Evolutionary conservation across 2,329 filamentous ascomycete species (phyloP), one percentile per base, ranked within the genome.

Genomic region (Colletotrichum truncatum): DNA sequence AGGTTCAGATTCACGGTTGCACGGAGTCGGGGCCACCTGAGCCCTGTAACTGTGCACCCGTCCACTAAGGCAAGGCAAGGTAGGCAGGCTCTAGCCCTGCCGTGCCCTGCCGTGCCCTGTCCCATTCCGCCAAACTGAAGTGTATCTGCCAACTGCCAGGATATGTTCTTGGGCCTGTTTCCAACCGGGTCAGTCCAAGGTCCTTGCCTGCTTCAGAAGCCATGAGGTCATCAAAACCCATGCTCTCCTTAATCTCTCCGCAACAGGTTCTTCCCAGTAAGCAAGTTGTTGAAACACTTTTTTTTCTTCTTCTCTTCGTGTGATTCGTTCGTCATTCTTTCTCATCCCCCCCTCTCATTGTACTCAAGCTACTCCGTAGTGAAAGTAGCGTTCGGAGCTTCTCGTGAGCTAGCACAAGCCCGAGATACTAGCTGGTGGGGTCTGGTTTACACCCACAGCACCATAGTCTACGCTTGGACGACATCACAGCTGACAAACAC

Each of bases 171-270:
- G 43, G 18, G 45, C 23, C 49, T 52, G 32, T 57, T 41, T 48
- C 23, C 21, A 26, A 12, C 25, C 46, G 11, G 38, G 18, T 14
- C 16, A n/a, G 28, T 30, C 62, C 62, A 65, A 57, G 57, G 62
- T 41, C 57, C 26, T 16, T 36, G 57, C 62, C 34, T 65, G 62
- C 49, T 21, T 25, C 28, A 62, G 49, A 9, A 49, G 49, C 57
- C 41, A 55, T 65, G 62, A 65, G 62, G 62, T 65, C 62, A 62
- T 51, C 57, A 62, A 65, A 60, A 23, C 28, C 34, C 58, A 58
- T 62, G 49, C 36, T 45, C 49, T 55, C 49, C 57, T 65, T 65
- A 56, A 65, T 65, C 62, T 65, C 62, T 65, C 25, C 49, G 49
- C 43, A 51, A 62, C 62, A 55, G 49, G 48, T 49, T 55, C 32